phyloP scores from a whole-genome alignment of 305 asterid species.

The Fraxinus baroniana region DNA sequence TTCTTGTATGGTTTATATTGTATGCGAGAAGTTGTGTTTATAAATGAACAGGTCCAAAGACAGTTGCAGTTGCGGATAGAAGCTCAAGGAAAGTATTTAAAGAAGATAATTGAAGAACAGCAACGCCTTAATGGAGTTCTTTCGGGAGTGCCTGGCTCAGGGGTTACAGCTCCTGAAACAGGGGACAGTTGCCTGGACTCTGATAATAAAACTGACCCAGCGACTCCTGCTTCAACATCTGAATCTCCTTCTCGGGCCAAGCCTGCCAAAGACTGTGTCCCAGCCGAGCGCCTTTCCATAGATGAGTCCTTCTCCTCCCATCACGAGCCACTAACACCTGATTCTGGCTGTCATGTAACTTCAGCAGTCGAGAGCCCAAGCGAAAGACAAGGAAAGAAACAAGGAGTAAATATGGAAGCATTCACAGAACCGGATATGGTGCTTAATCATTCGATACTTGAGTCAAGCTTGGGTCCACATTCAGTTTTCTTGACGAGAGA shows the following conservation, averaged over 20 bases:
- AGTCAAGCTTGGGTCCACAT: constrained; percentile 60
- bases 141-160: constrained; percentile 58
- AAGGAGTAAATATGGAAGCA: constrained; percentile 36
- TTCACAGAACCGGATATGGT: constrained; percentile 42
- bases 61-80: constrained; percentile 93
- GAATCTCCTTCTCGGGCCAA: constrained; percentile 62
- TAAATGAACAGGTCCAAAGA: constrained; percentile 69
- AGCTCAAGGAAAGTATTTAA: constrained; percentile 95
- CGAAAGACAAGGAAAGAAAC: constrained; percentile 57
- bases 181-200: constrained; percentile 46
- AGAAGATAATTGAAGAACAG: constrained; percentile 94
- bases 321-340: constrained; percentile 82
- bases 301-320: constrained; percentile 78
- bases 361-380: constrained; percentile 46
- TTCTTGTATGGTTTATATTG: neutral
- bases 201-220: constrained; percentile 61
- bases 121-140: constrained; percentile 78
- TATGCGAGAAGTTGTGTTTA: neutral
- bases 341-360: constrained; percentile 53
- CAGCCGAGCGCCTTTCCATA: constrained; percentile 52
- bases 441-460: constrained; percentile 48
- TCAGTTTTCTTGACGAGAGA: constrained; percentile 39
- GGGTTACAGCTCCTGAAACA: constrained; percentile 38
- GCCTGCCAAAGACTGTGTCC: constrained; percentile 46
- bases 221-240: constrained; percentile 77